Evolutionary conservation across 345 rosid species (phyloP).

Genomic region (Ceriops zippeliana): DNA sequence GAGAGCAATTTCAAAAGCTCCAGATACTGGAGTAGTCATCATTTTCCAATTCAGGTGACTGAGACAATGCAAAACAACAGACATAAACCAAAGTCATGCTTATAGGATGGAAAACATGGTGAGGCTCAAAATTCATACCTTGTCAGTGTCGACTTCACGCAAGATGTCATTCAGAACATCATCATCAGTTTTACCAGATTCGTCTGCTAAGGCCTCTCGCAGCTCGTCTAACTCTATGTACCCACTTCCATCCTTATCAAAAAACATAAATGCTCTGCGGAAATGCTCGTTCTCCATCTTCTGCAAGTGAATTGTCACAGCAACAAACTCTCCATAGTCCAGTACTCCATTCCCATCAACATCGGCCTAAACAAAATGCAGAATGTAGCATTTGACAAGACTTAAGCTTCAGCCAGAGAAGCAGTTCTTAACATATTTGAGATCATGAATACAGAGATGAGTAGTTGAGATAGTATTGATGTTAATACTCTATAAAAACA

Average conservation of each 20-base stretch:
- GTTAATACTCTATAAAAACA: too few relatives aligned
- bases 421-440: conserved; percentile 3
- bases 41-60: conserved; percentile 4
- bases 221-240: conserved; percentile 77
- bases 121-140: conserved; percentile 41
- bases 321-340: conserved; percentile 94
- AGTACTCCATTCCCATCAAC: conserved; percentile 87
- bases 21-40: background rate
- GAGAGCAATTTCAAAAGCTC: background rate
- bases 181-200: conserved; percentile 57
- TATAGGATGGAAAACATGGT: background rate
- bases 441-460: too few relatives aligned
- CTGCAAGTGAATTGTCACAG: conserved; percentile 96
- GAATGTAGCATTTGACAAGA: background rate
- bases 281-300: conserved; percentile 96
- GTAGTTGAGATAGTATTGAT: too few relatives aligned
- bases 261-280: conserved; percentile 85
- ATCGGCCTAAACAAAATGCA: conserved; percentile 65
- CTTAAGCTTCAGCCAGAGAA: conserved; percentile 7
- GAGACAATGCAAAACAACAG: background rate
- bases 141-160: conserved; percentile 94
- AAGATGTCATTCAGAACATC: conserved; percentile 75
- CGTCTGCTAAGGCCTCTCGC: conserved; percentile 70
- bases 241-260: conserved; percentile 78
- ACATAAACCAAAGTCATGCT: too few relatives aligned